A percentile compares a stretch with the other conserved stretches of the same genome.
Conservation (phyloP, 2,329 filamentous ascomycete species). For the Apiospora arundinis region DNA sequence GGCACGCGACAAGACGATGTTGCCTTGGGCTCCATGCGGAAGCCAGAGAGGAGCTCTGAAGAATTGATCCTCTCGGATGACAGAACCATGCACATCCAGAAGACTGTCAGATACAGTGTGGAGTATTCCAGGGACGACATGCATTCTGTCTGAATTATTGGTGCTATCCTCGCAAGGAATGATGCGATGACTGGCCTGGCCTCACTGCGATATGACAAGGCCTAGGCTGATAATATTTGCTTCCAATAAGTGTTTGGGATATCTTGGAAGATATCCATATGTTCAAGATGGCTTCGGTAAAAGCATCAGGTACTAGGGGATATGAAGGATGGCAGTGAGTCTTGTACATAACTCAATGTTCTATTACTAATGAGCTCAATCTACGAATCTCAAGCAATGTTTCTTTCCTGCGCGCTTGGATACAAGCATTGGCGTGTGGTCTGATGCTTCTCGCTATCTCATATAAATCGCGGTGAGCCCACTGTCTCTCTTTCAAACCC, state of each 20-base stretch:
- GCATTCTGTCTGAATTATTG: neutral
- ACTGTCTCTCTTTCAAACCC: neutral
- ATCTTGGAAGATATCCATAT: neutral
- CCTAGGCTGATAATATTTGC: neutral
- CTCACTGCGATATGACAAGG: too few species aligned
- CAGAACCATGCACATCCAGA: slow-evolving; percentile 33
- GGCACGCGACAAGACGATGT: slow-evolving; percentile 25
- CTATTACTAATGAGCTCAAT: neutral
- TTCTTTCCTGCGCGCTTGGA: neutral
- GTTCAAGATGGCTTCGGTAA: neutral
- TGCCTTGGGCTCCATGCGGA: slow-evolving; percentile 29
- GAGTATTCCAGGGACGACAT: slow-evolving; percentile 33
- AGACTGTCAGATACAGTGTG: slow-evolving; percentile 39
- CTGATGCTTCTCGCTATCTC: neutral
- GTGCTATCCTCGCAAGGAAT: neutral
- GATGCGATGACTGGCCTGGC: neutral
- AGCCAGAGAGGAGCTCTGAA: slow-evolving; percentile 28
- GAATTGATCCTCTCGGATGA: slow-evolving; percentile 31
- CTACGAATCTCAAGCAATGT: neutral
- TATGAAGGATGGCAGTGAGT: neutral
- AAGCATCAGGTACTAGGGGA: neutral
- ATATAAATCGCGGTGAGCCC: neutral
- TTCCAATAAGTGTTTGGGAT: neutral
- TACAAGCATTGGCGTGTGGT: neutral
- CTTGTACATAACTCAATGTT: neutral